Conservation (phyloP, 2,329 filamentous ascomycete species). For the Colletotrichum filicis region DNA sequence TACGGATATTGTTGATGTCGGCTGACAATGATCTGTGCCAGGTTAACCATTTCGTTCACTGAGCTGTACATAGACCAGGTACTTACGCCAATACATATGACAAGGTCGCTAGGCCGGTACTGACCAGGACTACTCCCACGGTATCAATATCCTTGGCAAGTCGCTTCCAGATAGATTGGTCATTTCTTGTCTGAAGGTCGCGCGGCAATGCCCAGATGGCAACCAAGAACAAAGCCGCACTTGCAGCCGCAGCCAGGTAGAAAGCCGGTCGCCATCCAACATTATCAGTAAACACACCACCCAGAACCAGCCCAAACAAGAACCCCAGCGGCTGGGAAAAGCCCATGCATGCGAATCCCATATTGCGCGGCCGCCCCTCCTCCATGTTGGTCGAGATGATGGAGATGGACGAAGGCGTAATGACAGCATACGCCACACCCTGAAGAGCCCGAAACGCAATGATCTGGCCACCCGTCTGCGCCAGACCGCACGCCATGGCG, state of each 20-base stretch:
- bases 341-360: slow-evolving; percentile 43
- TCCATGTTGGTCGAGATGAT: slow-evolving; percentile 16
- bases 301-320: slow-evolving; percentile 6
- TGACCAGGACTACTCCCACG: slow-evolving; percentile 6
- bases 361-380: slow-evolving; percentile 39
- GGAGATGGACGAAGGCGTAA: slow-evolving; percentile 12
- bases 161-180: not conserved
- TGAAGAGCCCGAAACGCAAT: slow-evolving; percentile 24
- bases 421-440: slow-evolving; percentile 19
- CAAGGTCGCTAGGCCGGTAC: not conserved
- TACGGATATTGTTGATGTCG: slow-evolving; percentile 1
- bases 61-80: slow-evolving; percentile 40
- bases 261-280: slow-evolving; percentile 13
- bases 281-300: slow-evolving; percentile 18
- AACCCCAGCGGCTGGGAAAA: slow-evolving; percentile 22
- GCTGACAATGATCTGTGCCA: not conserved
- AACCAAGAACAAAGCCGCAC: slow-evolving; percentile 52
- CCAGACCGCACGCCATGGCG: slow-evolving; percentile 14
- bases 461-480: not conserved
- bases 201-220: slow-evolving; percentile 53
- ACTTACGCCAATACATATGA: slow-evolving; percentile 24
- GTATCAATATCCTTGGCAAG: slow-evolving; percentile 14
- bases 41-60: slow-evolving; percentile 43
- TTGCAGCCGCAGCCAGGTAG: slow-evolving; percentile 36
- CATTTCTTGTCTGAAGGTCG: slow-evolving; percentile 47